Conservation (phyloP, 192 early-diverging fungal species). For the Coemansia sp. region DNA sequence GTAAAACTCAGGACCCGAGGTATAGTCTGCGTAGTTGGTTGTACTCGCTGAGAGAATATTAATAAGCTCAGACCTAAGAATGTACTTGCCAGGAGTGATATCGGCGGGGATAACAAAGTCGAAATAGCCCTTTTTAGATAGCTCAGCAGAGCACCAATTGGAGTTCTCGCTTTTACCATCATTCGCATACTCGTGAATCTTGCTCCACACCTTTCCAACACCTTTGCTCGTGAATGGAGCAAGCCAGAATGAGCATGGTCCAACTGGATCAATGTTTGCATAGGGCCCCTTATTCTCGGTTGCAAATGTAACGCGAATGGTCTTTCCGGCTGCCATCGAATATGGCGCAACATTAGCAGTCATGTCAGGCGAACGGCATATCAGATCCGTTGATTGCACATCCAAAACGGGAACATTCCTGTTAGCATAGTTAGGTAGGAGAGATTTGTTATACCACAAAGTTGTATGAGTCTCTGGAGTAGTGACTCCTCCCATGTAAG, state of each 20-base stretch:
- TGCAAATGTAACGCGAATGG: not conserved
- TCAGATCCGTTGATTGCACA: not conserved
- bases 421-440: not conserved
- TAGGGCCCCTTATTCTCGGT: not conserved
- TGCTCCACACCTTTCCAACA: not conserved
- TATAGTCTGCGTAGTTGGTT: not conserved
- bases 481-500: not conserved
- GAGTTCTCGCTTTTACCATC: not conserved
- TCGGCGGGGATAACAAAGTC: not conserved
- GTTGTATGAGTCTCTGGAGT: not conserved
- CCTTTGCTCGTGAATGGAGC: not conserved
- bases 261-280: not conserved
- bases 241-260: slow-evolving; percentile 1
- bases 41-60: not conserved
- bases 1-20: not conserved
- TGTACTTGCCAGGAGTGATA: not conserved
- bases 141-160: not conserved
- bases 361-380: not conserved
- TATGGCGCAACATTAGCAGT: not conserved
- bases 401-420: not conserved
- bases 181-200: not conserved
- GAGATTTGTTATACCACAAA: not conserved
- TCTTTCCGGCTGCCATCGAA: not conserved
- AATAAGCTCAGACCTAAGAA: not conserved
- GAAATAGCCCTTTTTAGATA: not conserved